Evolutionary conservation across 148 eudicot species (phyloP).

Genomic region (Amaranthus cruentus): DNA sequence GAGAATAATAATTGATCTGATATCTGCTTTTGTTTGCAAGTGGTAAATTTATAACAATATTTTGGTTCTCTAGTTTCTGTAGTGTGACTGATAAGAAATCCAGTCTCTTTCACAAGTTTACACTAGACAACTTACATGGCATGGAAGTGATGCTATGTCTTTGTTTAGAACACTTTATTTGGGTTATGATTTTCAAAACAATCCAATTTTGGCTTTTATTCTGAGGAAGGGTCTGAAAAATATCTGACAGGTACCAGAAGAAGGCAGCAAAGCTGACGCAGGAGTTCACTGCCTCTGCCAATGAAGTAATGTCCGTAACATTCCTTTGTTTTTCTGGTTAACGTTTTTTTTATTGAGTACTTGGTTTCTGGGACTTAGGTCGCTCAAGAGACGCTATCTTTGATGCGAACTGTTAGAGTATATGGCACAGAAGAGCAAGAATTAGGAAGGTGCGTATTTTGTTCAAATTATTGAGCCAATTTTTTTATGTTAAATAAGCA

Average conservation of each 20-base stretch:
- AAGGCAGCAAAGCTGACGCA: slow-evolving; percentile 86
- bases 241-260: slow-evolving; percentile 80
- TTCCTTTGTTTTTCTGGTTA: slow-evolving; percentile 12
- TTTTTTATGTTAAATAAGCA: slow-evolving; percentile 4
- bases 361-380: slow-evolving; percentile 44
- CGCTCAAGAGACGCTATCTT: slow-evolving; percentile 92
- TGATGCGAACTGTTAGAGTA: slow-evolving; percentile 95
- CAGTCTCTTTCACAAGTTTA: too few relatives aligned
- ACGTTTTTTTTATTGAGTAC: not conserved
- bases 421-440: slow-evolving; percentile 93
- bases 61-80: too few relatives aligned
- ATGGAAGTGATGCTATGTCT: not conserved
- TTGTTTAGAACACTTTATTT: not conserved
- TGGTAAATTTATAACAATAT: too few relatives aligned
- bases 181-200: not conserved
- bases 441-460: slow-evolving; percentile 57
- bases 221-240: slow-evolving; percentile 7
- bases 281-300: slow-evolving; percentile 88
- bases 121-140: not conserved
- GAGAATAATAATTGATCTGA: too few relatives aligned
- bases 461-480: not conserved
- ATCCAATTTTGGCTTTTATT: not conserved
- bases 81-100: too few relatives aligned
- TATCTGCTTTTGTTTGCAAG: too few relatives aligned
- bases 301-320: slow-evolving; percentile 53